A percentile compares a stretch with the other conserved stretches of the same genome.
Conservation (phyloP, 257 asterid species). For the Solanum corneliomulleri region DNA sequence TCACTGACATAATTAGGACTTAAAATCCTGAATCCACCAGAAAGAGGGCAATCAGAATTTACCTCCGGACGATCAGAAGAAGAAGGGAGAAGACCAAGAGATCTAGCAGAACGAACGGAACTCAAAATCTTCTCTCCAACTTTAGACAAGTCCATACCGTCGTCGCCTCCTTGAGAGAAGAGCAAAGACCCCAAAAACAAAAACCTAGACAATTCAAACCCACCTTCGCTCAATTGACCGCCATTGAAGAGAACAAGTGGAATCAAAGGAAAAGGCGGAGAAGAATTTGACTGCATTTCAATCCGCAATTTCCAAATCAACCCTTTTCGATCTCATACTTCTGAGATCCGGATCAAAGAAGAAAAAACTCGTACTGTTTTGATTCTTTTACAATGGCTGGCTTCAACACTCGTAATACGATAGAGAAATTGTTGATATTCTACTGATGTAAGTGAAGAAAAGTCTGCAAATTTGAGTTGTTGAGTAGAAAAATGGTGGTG, state of each 20-base stretch:
- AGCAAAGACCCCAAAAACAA: conserved; percentile 91
- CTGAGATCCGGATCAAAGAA: neutral
- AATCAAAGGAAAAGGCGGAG: conserved; percentile 72
- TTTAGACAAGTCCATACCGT: conserved; percentile 91
- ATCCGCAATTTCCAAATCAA: conserved; percentile 9
- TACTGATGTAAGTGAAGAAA: neutral
- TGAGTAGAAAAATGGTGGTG: neutral
- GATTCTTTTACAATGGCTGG: neutral
- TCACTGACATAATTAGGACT: neutral
- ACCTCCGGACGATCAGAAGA: conserved; percentile 86
- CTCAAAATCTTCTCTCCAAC: conserved; percentile 97
- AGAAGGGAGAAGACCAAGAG: conserved; percentile 80
- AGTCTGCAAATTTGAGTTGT: neutral
- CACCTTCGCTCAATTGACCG: conserved; percentile 51
- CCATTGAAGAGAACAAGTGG: conserved; percentile 74
- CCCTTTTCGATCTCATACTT: neutral
- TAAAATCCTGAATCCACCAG: neutral
- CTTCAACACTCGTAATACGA: neutral
- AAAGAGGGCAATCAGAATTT: neutral
- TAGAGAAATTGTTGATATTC: neutral
- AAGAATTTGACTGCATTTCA: conserved; percentile 89
- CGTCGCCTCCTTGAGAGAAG: conserved; percentile 71
- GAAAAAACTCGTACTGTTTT: neutral
- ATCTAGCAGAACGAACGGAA: conserved; percentile 97
- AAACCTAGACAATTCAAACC: conserved; percentile 80